Evolutionary conservation across 768 basidiomycete species (phyloP), one percentile per base, ranked within the genome.

Genomic region (Kwoniella botswanensis): DNA sequence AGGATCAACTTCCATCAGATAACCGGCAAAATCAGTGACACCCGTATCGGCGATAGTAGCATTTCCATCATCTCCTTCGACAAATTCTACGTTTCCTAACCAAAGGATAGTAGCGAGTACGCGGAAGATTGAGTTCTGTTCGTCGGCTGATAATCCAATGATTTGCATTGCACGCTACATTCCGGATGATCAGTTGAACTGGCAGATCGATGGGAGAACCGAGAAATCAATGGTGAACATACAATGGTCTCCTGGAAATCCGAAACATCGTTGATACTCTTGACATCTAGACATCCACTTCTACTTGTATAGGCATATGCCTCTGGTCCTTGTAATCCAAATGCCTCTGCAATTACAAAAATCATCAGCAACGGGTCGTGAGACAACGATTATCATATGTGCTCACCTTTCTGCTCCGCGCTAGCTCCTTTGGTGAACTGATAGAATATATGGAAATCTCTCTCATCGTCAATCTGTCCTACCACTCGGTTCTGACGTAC

Each of bases 381-480:
- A 26, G 26, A 26, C 26, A 26, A 26, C 3, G 26, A 3, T 26
- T 2, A 26, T 26, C 26, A 26, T 26, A 4, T 4, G 3, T 44
- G 11, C 88, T 68, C 77, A 93, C 94, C 94, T 83, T 93, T 89
- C 83, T 98, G 93, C 57, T 91, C 92, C 58, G 90, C 87, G 7
- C 92, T 89, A 4, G 97, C 96, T 5, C 90, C 94, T 82, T 98
- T 99, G 29, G 97, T 98, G 84, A 98, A 97, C 82, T 99, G 97
- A 84, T 98, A 99, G 86, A 99, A 98, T 71, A 99, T 95, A 80
- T 99, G 97, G 84, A 98, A 98, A 83, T 97, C 93, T 71, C 97
- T 90, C 84, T 99, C 97, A 75, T 92, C 91, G 82, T 93, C 91
- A 65, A 98, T 92, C 81, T 99, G 97, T 43, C 95, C 94, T 12